Base-by-base conservation (phyloP, 768 basidiomycete species). In the Hebeloma cylindrosporum region DNA sequence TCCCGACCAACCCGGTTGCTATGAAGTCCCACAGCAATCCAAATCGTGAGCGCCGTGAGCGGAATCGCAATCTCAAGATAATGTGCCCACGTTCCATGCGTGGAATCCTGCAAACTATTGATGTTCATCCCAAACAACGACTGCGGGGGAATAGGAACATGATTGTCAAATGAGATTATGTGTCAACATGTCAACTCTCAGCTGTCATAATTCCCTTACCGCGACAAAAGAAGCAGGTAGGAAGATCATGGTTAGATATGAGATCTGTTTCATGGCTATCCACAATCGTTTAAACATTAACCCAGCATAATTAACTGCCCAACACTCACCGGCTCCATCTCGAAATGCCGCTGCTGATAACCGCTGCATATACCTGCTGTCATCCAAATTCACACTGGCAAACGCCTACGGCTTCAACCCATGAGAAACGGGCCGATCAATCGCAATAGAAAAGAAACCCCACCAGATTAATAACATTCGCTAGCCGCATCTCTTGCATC, bases 171-270 rank as follows among this genome's bases (percentile, higher is more conserved):
- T 17, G 14, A 17, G 16, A 32, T n/a, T 31, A 33, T 7, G 20
- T 29, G 37, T 30, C 36, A 25, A 32, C 26, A 26, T 7, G 14
- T 57, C 60, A n/a, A n/a, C n/a, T n/a, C n/a, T n/a, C n/a, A n/a
- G n/a, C n/a, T n/a, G n/a, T n/a, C n/a, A n/a, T n/a, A n/a, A n/a
- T n/a, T n/a, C n/a, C n/a, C n/a, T 45, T 48, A 66, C 65, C 20
- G 64, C 63, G 11, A 58, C 56, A 29, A 79, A 73, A 9, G 71
- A 70, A 3, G 74, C 74, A 0, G 77, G 76, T 1, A 79, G 57
- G 53, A 78, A 79, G 6, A 78, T 53, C 73, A 77, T 78, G 0
- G 75, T 74, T 5, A 79, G 56, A 42, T 75, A 77, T 0, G 73
- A 69, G 29, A 79, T 72, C 35, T 77, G 61, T 37, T 68, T 68